Base-by-base conservation (phyloP, 139 green algal species). In the Volvox africanus region DNA sequence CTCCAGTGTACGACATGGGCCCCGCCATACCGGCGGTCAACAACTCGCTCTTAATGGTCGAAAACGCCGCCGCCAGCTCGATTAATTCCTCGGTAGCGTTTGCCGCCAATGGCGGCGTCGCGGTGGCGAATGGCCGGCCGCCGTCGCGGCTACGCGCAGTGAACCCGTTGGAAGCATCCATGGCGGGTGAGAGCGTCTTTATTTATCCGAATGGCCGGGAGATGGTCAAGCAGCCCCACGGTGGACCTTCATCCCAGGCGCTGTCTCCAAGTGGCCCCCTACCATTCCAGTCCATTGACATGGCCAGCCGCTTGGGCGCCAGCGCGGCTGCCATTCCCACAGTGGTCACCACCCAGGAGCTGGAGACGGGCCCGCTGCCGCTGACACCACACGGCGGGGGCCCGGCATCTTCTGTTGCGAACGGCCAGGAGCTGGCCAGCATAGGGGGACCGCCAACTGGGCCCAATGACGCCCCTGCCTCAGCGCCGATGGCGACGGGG, bases 161-260 rank as follows among this genome's bases (percentile, higher is more conserved):
- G 35, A 94, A 94, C 86, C 92, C 92, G 6, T 82, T 94, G 68
- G 92, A 94, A 21, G 89, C 92, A 0, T 94, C 92, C 86, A 83
- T 94, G 81, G 92, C 92, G 12, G 92, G 89, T 21, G 92, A 94
- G 89, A 91, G 77, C 19, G 86, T 94, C 21, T 92, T 94, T 65
- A 93, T 94, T 69, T 94, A 93, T 81, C 92, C 92, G 32, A 92
- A 92, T 50, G 92, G 92, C 19, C 26, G 75, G 28, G 89, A 93
- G n/a, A 24, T 87, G 69, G 73, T 6, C 13, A 28, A 44, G 21
- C 62, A 83, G 71, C 1, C 68, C 3, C 71, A 82, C 85, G 61
- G 61, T 22, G 80, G 18, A 28, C 76, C 32, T 61, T n/a, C 36
- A 16, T 18, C 61, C 28, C 9, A 33, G 33, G 32, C 36, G n/a